These are phyloP conservation scores for Lodderomyces pseudojiufengensis DNA, from an alignment of 1,139 yeast genomes.

Conservation along the genomic window DNA sequence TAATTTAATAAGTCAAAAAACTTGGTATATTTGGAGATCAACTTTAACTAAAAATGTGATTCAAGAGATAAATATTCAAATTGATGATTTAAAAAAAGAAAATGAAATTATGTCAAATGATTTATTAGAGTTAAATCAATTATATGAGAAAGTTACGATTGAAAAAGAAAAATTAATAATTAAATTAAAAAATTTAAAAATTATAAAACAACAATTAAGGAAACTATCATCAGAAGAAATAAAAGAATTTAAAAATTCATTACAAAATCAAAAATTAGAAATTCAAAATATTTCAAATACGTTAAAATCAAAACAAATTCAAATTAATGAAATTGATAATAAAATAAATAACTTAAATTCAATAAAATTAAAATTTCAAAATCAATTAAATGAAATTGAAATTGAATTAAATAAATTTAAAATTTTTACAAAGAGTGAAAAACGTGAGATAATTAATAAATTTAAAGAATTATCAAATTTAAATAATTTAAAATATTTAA, in stretches of 20 bases:
- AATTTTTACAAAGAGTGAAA: not conserved
- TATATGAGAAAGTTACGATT: slow-evolving; percentile 14
- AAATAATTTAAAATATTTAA: slow-evolving; percentile 2
- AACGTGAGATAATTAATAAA: not conserved
- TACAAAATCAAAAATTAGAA: not conserved
- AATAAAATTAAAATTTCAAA: slow-evolving; percentile 11
- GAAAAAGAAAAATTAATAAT: slow-evolving; percentile 21
- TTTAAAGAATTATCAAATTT: not conserved
- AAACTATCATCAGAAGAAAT: slow-evolving; percentile 2
- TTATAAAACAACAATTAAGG: not conserved
- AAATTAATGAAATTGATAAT: not conserved
- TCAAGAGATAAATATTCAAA: slow-evolving; percentile 31
- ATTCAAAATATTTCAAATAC: not conserved
- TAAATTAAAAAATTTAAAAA: slow-evolving; percentile 6
- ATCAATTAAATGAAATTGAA: slow-evolving; percentile 19
- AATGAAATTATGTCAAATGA: slow-evolving; percentile 12
- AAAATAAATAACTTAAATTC: not conserved
- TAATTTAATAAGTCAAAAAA: slow-evolving; percentile 46
- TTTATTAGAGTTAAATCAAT: slow-evolving; percentile 2
- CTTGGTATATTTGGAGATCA: slow-evolving; percentile 60
- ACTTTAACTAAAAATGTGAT: slow-evolving; percentile 38
- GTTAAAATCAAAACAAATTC: not conserved
- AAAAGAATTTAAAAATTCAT: not conserved
- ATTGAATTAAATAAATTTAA: slow-evolving; percentile 15
- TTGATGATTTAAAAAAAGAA: slow-evolving; percentile 24